Evolutionary conservation across 306 rosid species (phyloP), one percentile per base, ranked within the genome.

Genomic region (Luffa acutangula): DNA sequence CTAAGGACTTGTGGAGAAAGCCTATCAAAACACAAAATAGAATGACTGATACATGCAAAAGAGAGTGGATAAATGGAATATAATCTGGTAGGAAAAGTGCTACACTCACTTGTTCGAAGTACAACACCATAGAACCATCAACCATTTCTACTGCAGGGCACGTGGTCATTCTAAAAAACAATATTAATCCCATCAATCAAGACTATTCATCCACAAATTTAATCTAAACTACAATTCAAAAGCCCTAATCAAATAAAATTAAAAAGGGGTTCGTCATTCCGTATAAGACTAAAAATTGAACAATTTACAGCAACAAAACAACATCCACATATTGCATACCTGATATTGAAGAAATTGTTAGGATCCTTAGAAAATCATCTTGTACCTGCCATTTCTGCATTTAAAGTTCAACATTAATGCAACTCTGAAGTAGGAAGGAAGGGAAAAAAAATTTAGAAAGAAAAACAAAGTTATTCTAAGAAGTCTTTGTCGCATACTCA

Each of bases 101-200:
- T 69, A 48, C 12, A 79, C 86, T 79, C 76, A 95, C 99, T 89
- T 96, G 97, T 81, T 93, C 99, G 82, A 86, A 89, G 86, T 96
- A 96, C 80, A 96, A 85, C 51, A 91, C 93, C 51, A 92, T 90
- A 10, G 97, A 93, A 77, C 98, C 98, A 81, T 96, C 98, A 31
- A 87, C 96, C 88, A 96, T 85, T 79, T 96, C 98, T 54, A 98
- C 99, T 7, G 99, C 99, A 1, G 99, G 99, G 83, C 98, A 96
- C 2, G 97, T 87, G 33, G 82, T 52, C 76, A 87, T 33, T 85
- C 92, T 89, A 80, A 82, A 48, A 60, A 12, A 15, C n/a, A 46
- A 75, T 3, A 57, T 21, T 18, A 25, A 56, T 20, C 60, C 33
- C 75, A 18, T 67, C 12, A 75, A 51, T 52, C 33, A 75, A 75